Percentiles rank a stretch among this genome's conserved stretches.
Evolutionary conservation across 768 basidiomycete genomes (phyloP).

Genomic region (Leccinum incarnatum): DNA sequence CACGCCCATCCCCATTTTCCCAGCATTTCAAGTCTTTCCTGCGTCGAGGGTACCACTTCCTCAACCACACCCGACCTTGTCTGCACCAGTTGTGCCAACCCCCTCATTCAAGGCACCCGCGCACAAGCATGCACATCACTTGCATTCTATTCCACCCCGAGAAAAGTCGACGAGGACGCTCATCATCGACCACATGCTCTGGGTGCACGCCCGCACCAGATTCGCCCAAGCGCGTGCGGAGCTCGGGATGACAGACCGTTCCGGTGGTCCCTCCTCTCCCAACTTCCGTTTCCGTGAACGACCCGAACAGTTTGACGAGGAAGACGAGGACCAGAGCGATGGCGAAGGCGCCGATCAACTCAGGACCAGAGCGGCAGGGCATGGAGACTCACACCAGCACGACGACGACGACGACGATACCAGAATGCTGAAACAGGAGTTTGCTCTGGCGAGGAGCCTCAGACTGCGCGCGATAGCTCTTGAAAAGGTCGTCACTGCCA

Average conservation of each 20-base stretch:
- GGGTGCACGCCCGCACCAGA: slow-evolving; percentile 78
- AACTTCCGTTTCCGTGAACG: slow-evolving; percentile 63
- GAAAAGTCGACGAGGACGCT: slow-evolving; percentile 88
- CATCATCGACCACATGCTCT: slow-evolving; percentile 85
- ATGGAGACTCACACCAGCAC: slow-evolving; percentile 47
- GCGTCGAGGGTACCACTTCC: not conserved
- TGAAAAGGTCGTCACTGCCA: slow-evolving; percentile 77
- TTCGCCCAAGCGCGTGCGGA: slow-evolving; percentile 84
- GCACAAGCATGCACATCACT: slow-evolving; percentile 84
- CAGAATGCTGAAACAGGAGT: slow-evolving; percentile 54
- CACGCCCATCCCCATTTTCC: slow-evolving; percentile 13
- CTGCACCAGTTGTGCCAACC: slow-evolving; percentile 3
- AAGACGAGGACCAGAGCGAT: slow-evolving; percentile 65
- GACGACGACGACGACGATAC: slow-evolving; percentile 68
- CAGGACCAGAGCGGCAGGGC: slow-evolving; percentile 50
- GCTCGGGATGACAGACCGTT: slow-evolving; percentile 80
- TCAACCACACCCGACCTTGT: slow-evolving; percentile 13
- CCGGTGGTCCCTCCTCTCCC: slow-evolving; percentile 60
- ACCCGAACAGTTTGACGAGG: slow-evolving; percentile 76
- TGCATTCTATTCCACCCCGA: slow-evolving; percentile 81
- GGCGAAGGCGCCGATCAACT: slow-evolving; percentile 51
- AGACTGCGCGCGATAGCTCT: slow-evolving; percentile 75
- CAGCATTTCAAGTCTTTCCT: slow-evolving; percentile 20
- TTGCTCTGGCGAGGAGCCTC: slow-evolving; percentile 59
- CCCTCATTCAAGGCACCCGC: slow-evolving; percentile 64